Evolutionary conservation across 2,329 filamentous ascomycete species (phyloP), one percentile per base, ranked within the genome.

Genomic region (Arachnomyces sp.): DNA sequence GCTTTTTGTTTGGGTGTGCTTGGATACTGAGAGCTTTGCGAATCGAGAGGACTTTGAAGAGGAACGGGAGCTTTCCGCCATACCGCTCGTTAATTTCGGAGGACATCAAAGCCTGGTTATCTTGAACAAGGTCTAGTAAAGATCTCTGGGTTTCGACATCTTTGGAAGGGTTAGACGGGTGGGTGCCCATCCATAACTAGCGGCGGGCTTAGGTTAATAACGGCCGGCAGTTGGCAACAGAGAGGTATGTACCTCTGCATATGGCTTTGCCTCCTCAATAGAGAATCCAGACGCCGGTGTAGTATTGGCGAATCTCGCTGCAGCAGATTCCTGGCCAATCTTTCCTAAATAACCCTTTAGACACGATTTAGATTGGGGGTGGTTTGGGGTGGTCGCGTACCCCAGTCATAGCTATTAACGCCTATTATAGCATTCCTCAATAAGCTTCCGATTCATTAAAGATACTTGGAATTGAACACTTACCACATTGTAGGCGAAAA

Each of bases 381-480:
- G 44, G 51, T 41, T 38, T 38, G 49, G 45, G 28, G 17, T 11
- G 17, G n/a, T 37, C 32, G 45, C 69, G 51, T 65, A 80, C 78
- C 92, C 92, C 92, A 98, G 70, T 95, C 92, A 62, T 98, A 98
- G 65, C 89, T 95, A 66, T 96, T 96, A 58, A 94, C 87, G 58
- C 90, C 92, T 82, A 34, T 16, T 34, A 33, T 31, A 36, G 14
- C 9, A 15, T 17, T 5, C 33, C 13, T 38, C 28, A 28, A 25
- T 38, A 8, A 40, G 32, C 18, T 28, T 30, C 4, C 31, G 37
- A 16, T 25, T 9, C 20, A 25, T 5, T 5, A 5, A 25, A 5
- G 20, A 25, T 25, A 25, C 20, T 25, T 5, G 20, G n/a, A 25
- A 25, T 5, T 5, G 20, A 5, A 5, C 16, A 52, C 63, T 52